Conservation (phyloP, 495 filamentous ascomycete genomes). For the Podospora australis region DNA sequence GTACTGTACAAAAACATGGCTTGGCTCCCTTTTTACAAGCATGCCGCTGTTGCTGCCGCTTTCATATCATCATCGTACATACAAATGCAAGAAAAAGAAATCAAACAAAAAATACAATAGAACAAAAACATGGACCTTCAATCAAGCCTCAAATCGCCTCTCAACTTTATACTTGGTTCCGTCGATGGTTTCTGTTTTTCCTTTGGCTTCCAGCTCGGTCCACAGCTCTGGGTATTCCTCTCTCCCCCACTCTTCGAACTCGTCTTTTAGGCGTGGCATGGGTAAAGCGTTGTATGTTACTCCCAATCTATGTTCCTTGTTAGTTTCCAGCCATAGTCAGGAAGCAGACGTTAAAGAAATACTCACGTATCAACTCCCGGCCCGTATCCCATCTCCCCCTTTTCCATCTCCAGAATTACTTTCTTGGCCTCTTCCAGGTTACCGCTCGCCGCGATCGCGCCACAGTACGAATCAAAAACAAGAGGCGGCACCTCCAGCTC, state of each 20-base stretch:
- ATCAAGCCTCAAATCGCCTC: slow-evolving; percentile 37
- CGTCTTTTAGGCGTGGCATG: slow-evolving; percentile 50
- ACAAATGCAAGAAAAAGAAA: too few relatives aligned
- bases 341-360: neutral
- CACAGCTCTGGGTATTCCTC: slow-evolving; percentile 61
- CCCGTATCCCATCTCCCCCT: slow-evolving; percentile 56
- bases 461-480: slow-evolving; percentile 68
- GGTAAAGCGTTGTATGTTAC: slow-evolving; percentile 67
- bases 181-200: slow-evolving; percentile 30
- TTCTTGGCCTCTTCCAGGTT: slow-evolving; percentile 57
- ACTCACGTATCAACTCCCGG: slow-evolving; percentile 66
- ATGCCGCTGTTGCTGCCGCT: too few relatives aligned
- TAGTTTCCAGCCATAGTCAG: neutral
- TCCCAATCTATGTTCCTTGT: slow-evolving; percentile 48
- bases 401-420: slow-evolving; percentile 58
- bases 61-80: too few relatives aligned
- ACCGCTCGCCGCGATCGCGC: slow-evolving; percentile 63
- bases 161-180: slow-evolving; percentile 38
- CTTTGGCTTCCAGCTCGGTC: slow-evolving; percentile 50
- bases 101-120: too few relatives aligned
- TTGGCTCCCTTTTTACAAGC: too few relatives aligned
- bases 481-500: slow-evolving; percentile 66
- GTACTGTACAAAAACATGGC: too few relatives aligned
- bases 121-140: too few relatives aligned
- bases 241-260: slow-evolving; percentile 66